These are phyloP conservation scores for Rhodosporidiobolus odoratus DNA, from an alignment of 768 basidiomycete species.

Conservation along the genomic window DNA sequence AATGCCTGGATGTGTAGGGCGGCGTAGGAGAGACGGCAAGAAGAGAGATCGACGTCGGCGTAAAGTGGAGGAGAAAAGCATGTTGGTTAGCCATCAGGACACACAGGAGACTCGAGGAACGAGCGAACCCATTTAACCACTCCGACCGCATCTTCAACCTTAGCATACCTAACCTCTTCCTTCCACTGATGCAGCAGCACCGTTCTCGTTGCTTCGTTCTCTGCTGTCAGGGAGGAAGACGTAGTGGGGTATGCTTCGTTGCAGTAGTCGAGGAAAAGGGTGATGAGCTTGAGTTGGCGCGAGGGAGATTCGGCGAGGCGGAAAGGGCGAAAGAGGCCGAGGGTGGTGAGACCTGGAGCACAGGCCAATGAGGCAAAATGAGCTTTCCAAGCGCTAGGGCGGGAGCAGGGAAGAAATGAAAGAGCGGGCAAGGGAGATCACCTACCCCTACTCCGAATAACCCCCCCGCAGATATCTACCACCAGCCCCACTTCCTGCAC, in stretches of 20 bases:
- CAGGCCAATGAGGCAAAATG: too few species aligned
- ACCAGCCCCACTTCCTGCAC: neutral
- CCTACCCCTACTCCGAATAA: conserved; percentile 16
- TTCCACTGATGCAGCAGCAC: conserved; percentile 26
- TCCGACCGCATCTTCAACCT: conserved; percentile 27
- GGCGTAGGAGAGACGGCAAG: neutral
- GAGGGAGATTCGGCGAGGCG: conserved; percentile 19
- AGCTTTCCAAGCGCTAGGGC: too few species aligned
- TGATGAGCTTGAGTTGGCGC: conserved; percentile 8
- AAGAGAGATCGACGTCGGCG: too few species aligned
- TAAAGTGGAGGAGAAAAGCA: neutral
- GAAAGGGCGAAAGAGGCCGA: conserved; percentile 37
- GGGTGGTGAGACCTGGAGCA: conserved; percentile 20
- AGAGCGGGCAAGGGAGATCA: neutral
- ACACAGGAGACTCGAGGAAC: neutral
- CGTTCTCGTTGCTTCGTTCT: conserved; percentile 15
- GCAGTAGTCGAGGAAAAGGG: conserved; percentile 33
- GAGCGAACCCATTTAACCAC: conserved; percentile 34
- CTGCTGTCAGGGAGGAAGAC: neutral
- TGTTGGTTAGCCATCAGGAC: too few species aligned
- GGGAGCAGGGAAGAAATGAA: neutral
- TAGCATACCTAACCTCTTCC: conserved; percentile 30
- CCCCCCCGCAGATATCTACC: conserved; percentile 8
- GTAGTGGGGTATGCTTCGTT: conserved; percentile 1
- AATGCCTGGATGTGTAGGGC: conserved; percentile 9